Percentiles rank a stretch among this genome's conserved stretches.
Conservation (phyloP, 1,284 basidiomycete species). For the Rhodotorula sp. region DNA sequence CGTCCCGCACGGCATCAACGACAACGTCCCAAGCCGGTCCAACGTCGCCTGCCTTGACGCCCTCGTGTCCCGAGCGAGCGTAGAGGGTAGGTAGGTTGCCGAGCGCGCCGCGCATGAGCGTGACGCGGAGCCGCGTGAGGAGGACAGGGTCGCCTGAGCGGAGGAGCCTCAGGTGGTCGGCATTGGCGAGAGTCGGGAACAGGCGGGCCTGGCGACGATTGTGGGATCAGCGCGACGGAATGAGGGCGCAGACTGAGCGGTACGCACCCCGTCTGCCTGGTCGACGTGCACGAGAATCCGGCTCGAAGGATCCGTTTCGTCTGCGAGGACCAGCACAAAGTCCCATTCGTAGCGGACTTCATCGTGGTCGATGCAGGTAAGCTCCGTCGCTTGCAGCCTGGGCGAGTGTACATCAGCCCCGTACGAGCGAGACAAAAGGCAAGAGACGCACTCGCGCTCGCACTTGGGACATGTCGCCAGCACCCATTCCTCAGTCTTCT, state of each 20-base stretch:
- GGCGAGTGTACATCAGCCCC: background rate
- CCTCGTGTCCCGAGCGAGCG: background rate
- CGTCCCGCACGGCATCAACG: background rate
- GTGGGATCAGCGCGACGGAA: background rate
- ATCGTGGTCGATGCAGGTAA: background rate
- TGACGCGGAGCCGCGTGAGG: background rate
- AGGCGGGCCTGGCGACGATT: background rate
- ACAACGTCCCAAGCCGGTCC: conserved; percentile 13
- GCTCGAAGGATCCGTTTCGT: background rate
- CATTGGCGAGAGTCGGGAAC: background rate
- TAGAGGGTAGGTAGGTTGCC: background rate
- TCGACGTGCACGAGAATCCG: background rate
- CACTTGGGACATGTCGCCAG: conserved; percentile 17
- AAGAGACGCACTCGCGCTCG: background rate
- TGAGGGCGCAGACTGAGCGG: too few relatives aligned
- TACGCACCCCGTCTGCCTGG: background rate
- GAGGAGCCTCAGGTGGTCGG: background rate
- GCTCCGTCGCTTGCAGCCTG: background rate
- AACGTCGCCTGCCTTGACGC: background rate
- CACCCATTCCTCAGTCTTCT: conserved; percentile 17
- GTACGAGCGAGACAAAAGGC: background rate
- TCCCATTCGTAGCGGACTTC: conserved; percentile 5
- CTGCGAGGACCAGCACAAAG: background rate
- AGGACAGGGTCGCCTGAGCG: conserved; percentile 4
- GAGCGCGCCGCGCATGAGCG: conserved; percentile 1